A percentile compares a stretch with the other conserved stretches of the same genome.
These are phyloP conservation scores for Myochromella boudieri DNA, from an alignment of 768 basidiomycete genomes.

Conservation along the genomic window DNA sequence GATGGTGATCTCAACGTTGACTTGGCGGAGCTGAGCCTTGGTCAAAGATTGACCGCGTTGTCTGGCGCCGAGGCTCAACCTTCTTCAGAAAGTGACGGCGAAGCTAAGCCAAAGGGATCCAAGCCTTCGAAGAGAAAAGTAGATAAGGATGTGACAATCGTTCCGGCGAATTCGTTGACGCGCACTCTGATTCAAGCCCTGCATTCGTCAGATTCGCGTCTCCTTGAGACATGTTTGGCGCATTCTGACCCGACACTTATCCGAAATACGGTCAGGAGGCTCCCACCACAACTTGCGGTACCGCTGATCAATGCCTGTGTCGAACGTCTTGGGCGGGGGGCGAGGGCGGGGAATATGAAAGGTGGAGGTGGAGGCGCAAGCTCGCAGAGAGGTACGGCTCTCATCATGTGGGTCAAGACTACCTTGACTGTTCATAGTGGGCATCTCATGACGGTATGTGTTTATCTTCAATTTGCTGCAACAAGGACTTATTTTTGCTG, in stretches of 20 bases:
- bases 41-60: conserved; percentile 82
- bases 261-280: conserved; percentile 78
- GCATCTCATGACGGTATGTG: conserved; percentile 89
- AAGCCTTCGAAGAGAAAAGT: conserved; percentile 33
- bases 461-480: conserved; percentile 6
- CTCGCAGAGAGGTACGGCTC: conserved; percentile 68
- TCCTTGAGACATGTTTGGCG: conserved; percentile 83
- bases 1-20: conserved; percentile 80
- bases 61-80: conserved; percentile 47
- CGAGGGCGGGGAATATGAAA: conserved; percentile 68
- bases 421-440: conserved; percentile 85
- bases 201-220: conserved; percentile 87
- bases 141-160: conserved; percentile 35
- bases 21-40: conserved; percentile 88
- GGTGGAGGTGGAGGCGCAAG: conserved; percentile 80
- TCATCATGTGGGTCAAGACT: conserved; percentile 78
- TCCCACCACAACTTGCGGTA: conserved; percentile 86
- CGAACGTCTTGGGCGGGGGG: conserved; percentile 81
- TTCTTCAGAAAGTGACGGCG: conserved; percentile 52
- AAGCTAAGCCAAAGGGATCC: conserved; percentile 24
- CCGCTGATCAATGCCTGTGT: conserved; percentile 86
- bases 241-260: conserved; percentile 84
- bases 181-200: conserved; percentile 94
- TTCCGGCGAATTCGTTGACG: conserved; percentile 85
- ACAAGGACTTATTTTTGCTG: conserved; percentile 10